Conservation (phyloP, 2,329 filamentous ascomycete genomes). For the Nemania serpens region DNA sequence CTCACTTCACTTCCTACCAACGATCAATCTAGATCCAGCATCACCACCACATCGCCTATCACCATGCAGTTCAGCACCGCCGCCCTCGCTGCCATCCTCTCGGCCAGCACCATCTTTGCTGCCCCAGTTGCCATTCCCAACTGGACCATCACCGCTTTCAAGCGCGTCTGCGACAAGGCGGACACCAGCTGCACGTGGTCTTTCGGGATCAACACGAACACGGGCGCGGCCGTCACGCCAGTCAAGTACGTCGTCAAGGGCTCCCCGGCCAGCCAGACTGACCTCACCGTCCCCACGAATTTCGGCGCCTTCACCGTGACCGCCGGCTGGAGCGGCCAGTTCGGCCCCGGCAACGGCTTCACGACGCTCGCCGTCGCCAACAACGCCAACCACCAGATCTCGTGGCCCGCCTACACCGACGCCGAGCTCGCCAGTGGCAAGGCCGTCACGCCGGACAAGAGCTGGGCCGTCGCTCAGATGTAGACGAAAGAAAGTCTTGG, state of each 20-base stretch:
- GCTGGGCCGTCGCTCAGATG: slow-evolving; percentile 32
- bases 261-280: slow-evolving; percentile 44
- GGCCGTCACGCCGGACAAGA: slow-evolving; percentile 53
- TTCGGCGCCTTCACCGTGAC: slow-evolving; percentile 58
- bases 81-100: slow-evolving; percentile 37
- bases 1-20: not conserved
- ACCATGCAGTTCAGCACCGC: slow-evolving; percentile 45
- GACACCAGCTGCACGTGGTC: slow-evolving; percentile 49
- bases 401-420: slow-evolving; percentile 60
- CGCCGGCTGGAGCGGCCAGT: slow-evolving; percentile 60
- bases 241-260: slow-evolving; percentile 47
- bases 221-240: slow-evolving; percentile 37
- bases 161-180: slow-evolving; percentile 45
- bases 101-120: slow-evolving; percentile 34
- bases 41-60: slow-evolving; percentile 11
- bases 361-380: slow-evolving; percentile 58
- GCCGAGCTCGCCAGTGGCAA: slow-evolving; percentile 50
- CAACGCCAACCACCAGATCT: slow-evolving; percentile 49
- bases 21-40: slow-evolving; percentile 5
- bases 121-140: slow-evolving; percentile 40
- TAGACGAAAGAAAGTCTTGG: slow-evolving; percentile 2
- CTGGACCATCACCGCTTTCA: slow-evolving; percentile 48
- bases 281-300: slow-evolving; percentile 41
- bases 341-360: slow-evolving; percentile 57
- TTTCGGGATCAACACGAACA: slow-evolving; percentile 47